These are phyloP conservation scores for Laguncularia racemosa DNA, from an alignment of 345 rosid species.

Conservation along the genomic window DNA sequence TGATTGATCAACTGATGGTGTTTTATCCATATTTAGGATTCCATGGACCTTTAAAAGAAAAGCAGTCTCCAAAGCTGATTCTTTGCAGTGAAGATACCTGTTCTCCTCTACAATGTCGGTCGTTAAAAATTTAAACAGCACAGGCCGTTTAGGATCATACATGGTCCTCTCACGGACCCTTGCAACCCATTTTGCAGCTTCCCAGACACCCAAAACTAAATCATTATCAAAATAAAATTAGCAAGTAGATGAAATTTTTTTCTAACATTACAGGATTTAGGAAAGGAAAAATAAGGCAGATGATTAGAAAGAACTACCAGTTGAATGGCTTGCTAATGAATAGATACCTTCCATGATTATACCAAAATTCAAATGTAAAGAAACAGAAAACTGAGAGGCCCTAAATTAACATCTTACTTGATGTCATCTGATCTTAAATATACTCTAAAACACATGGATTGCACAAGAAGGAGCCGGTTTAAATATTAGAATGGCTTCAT, in stretches of 20 bases:
- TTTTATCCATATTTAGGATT: constrained; percentile 20
- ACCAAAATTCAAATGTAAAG: background rate
- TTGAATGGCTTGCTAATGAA: no score
- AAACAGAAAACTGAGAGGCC: background rate
- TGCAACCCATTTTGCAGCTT: constrained; percentile 89
- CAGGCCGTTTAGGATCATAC: constrained; percentile 54
- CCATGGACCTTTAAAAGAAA: constrained; percentile 72
- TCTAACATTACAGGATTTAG: constrained; percentile 1
- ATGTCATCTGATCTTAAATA: no score
- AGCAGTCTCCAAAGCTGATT: constrained; percentile 66
- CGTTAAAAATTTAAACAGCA: constrained; percentile 64
- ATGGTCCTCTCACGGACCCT: constrained; percentile 67
- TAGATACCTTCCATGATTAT: background rate
- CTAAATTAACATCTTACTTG: no score
- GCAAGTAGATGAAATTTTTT: background rate
- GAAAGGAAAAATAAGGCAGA: constrained; percentile 1
- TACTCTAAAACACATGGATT: no score
- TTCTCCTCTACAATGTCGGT: constrained; percentile 87
- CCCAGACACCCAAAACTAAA: constrained; percentile 95
- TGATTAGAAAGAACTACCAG: no score
- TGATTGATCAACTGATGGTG: background rate
- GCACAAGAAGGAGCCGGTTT: no score
- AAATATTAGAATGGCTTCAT: no score
- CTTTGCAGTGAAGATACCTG: constrained; percentile 65
- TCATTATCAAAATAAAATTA: background rate